A percentile compares a stretch with the other conserved stretches of the same genome.
These are phyloP conservation scores for Asterochloris erici DNA, from an alignment of 139 green algal genomes.

Conservation along the genomic window DNA sequence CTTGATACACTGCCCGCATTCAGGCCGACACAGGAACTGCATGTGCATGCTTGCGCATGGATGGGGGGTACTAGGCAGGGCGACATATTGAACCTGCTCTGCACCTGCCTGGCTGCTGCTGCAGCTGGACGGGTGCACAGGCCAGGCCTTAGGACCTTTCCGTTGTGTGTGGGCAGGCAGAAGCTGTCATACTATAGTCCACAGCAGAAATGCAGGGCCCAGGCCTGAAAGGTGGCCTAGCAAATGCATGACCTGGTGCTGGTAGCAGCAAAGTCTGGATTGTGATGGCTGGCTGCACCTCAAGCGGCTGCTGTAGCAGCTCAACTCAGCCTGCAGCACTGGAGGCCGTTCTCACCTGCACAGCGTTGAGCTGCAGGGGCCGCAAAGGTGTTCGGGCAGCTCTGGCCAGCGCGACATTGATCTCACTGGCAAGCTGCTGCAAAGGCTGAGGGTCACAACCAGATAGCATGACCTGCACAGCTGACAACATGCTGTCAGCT, in stretches of 20 bases:
- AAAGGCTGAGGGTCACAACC: conserved; percentile 9
- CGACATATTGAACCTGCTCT: background rate
- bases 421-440: background rate
- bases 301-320: background rate
- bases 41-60: background rate
- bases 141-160: no score
- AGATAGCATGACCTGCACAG: conserved; percentile 23
- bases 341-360: conserved; percentile 5
- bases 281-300: background rate
- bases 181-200: background rate
- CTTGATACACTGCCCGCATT: background rate
- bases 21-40: background rate
- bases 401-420: conserved; percentile 3
- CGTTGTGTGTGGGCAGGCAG: no score
- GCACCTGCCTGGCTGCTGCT: no score
- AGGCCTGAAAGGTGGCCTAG: background rate
- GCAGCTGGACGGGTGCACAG: background rate
- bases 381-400: conserved; percentile 5
- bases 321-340: background rate
- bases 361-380: background rate
- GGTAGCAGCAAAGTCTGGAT: background rate
- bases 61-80: background rate
- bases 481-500: background rate
- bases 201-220: background rate
- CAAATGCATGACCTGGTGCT: background rate